Conservation (phyloP, 2,329 filamentous ascomycete species). For the Scorias spongiosa region DNA sequence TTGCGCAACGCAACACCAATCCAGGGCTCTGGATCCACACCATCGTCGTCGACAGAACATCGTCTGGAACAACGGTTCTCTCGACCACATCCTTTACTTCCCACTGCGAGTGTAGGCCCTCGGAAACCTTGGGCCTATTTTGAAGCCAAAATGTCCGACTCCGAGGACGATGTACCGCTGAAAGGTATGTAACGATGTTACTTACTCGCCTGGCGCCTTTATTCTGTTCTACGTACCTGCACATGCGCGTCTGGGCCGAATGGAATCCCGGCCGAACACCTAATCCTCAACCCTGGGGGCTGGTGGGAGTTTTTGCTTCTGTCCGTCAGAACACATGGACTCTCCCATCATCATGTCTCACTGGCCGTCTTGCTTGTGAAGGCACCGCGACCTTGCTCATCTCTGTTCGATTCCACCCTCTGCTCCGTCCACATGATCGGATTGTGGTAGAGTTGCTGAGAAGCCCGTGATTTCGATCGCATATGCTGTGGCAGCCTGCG, state of each 20-base stretch:
- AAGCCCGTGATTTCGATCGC: background rate
- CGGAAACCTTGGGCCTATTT: slow-evolving; percentile 7
- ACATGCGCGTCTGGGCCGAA: background rate
- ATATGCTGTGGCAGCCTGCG: background rate
- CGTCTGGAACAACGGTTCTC: background rate
- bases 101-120: background rate
- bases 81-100: background rate
- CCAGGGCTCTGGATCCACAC: no score
- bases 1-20: no score
- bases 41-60: no score
- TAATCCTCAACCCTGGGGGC: slow-evolving; percentile 12
- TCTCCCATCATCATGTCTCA: slow-evolving; percentile 3
- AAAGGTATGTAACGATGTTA: slow-evolving; percentile 14
- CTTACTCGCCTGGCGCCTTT: background rate
- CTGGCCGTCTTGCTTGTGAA: background rate
- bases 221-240: background rate
- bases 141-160: slow-evolving; percentile 17
- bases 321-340: background rate
- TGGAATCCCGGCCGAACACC: background rate
- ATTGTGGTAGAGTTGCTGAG: no score
- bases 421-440: background rate
- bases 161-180: slow-evolving; percentile 19
- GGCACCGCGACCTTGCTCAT: background rate
- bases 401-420: slow-evolving; percentile 2
- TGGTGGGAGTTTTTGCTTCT: slow-evolving; percentile 12